Evolutionary conservation across 306 rosid genomes (phyloP).

Genomic region (Bauhinia variegata): DNA sequence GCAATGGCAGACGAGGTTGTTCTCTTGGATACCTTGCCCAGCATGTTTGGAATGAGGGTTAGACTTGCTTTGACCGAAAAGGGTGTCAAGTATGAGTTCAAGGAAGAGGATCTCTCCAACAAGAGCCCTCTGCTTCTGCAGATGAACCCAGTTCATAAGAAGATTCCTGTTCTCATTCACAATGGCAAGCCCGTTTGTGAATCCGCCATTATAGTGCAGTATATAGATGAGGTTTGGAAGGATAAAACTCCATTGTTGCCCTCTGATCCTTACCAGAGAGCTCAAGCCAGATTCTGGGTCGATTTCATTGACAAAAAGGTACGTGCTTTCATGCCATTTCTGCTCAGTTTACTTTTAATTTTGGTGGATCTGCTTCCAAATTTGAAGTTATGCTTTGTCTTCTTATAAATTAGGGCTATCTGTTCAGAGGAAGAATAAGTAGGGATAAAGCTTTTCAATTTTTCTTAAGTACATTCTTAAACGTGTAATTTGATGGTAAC

Average conservation of each 20-base stretch:
- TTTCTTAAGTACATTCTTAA: too few relatives aligned
- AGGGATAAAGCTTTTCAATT: too few relatives aligned
- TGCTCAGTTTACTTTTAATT: background rate
- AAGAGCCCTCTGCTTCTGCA: constrained; percentile 45
- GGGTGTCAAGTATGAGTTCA: constrained; percentile 41
- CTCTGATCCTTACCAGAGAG: constrained; percentile 43
- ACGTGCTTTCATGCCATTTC: background rate
- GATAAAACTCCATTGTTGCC: constrained; percentile 17
- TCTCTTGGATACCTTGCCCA: constrained; percentile 40
- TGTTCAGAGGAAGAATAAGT: too few relatives aligned
- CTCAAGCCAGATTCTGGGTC: constrained; percentile 50
- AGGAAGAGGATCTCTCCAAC: constrained; percentile 31
- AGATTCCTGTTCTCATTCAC: constrained; percentile 61
- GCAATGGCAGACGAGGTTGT: constrained; percentile 46
- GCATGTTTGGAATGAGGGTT: constrained; percentile 47
- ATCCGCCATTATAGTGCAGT: constrained; percentile 39
- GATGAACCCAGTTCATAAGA: constrained; percentile 58
- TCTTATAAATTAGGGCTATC: background rate
- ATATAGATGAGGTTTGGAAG: constrained; percentile 45
- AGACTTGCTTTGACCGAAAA: constrained; percentile 47
- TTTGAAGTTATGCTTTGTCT: background rate
- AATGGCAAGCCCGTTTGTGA: constrained; percentile 44
- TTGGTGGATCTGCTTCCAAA: background rate
- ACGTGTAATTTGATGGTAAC: too few relatives aligned
- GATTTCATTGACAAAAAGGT: constrained; percentile 45